phyloP scores from a whole-genome alignment of 306 rosid genomes.

The Sindora glabra region DNA sequence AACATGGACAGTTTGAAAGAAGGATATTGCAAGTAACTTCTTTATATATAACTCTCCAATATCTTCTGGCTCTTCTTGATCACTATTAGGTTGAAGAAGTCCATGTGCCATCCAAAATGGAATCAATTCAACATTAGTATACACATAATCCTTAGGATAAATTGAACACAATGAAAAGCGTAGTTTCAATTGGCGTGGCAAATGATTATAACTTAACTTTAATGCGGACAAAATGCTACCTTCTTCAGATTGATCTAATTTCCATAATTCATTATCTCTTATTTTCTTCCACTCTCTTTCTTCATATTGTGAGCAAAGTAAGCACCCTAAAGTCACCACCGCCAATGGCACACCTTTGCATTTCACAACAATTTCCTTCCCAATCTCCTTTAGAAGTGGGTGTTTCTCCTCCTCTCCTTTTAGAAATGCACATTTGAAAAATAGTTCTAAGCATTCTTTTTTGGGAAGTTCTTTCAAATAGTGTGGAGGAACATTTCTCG shows the following conservation, averaged over 20 bases:
- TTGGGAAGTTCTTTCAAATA: neutral
- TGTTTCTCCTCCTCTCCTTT: too few species aligned
- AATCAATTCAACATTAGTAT: neutral
- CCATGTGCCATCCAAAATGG: slow-evolving; percentile 22
- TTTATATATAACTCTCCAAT: too few species aligned
- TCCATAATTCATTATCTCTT: slow-evolving; percentile 11
- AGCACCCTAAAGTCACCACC: neutral
- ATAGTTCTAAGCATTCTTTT: neutral
- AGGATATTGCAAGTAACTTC: too few species aligned
- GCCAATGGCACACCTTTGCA: slow-evolving; percentile 17
- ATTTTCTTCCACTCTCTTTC: neutral
- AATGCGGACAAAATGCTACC: slow-evolving; percentile 7
- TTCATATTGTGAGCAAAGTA: neutral
- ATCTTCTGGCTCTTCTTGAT: too few species aligned
- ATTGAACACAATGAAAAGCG: too few species aligned
- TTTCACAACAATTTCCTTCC: neutral
- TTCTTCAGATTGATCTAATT: neutral
- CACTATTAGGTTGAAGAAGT: too few species aligned
- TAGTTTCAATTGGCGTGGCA: slow-evolving; percentile 2
- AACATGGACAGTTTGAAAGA: too few species aligned
- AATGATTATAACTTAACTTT: slow-evolving; percentile 1
- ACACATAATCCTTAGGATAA: neutral
- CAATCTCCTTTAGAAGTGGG: neutral
- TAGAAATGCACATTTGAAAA: slow-evolving; percentile 9
- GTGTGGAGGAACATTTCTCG: neutral